Base-by-base conservation (phyloP, 2,329 filamentous ascomycete species). In the Endothia cerciana region DNA sequence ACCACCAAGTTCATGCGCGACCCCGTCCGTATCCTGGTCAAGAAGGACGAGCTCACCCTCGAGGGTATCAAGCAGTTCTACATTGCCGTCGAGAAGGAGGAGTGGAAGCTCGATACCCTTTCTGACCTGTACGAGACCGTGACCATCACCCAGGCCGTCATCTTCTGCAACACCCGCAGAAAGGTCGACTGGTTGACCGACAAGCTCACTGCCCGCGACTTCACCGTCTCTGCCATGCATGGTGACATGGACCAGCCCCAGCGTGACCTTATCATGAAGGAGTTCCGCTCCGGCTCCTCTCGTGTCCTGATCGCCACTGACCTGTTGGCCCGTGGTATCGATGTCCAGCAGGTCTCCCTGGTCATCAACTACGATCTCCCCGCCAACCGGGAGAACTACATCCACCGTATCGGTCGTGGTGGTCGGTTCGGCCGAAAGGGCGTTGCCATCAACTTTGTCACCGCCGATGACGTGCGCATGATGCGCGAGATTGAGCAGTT, bases 1-100 rank as follows among this genome's bases (percentile, higher is more conserved):
- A 99, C 95, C 40, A 98, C 94, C 72, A 98, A 98, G 80, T 99
- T 99, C 86, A 99, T 99, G 95, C 97, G 93, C 33, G 94, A 98
- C 74, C 94, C 94, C 0, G 94, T 97, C 56, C 91, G 94, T 71
- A 97, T 98, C 75, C 86, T 98, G 33, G 94, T 98, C 78, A 97
- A 98, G 88, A 94, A 94, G 89, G 95, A 98, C 79, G 95, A 99
- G 78, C 82, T 99, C 83, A 99, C 95, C 2, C 88, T 99, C 60
- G 95, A 98, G 81, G 95, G 95, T 65, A 85, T 99, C 61, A 98
- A 98, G 83, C 95, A 99, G 79, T 99, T 97, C 84, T 99, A 97
- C 77, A 98, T 99, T 74, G 95, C 95, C 1, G 95, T 98, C 25
- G 95, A 99, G 80, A 98, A 97, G 83, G 95, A 99, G 79, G 95